A percentile compares a stretch with the other conserved stretches of the same genome.
Conservation (phyloP, 2,329 filamentous ascomycete genomes). For the Fusarium lyarnte region DNA sequence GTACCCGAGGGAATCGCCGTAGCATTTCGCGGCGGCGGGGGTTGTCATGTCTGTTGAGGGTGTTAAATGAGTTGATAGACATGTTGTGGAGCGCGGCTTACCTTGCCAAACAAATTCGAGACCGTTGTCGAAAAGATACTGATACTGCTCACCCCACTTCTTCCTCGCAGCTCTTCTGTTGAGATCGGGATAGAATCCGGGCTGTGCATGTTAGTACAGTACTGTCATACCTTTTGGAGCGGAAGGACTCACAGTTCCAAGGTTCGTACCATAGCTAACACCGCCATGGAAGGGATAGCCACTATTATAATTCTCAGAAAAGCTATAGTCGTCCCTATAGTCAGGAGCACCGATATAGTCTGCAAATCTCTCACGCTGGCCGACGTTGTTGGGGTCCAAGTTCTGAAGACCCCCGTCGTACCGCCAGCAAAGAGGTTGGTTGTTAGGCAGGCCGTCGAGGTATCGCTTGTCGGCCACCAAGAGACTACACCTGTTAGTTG, state of each 20-base stretch:
- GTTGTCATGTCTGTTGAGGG: background rate
- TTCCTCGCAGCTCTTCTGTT: background rate
- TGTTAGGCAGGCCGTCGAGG: background rate
- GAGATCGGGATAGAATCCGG: background rate
- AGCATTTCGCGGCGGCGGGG: background rate
- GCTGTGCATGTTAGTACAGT: background rate
- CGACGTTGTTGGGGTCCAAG: background rate
- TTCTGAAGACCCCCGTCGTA: background rate
- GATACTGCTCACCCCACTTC: slow-evolving; percentile 1
- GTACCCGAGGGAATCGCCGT: background rate
- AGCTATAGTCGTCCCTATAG: background rate
- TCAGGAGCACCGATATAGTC: background rate
- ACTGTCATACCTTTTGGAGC: rapidly evolving
- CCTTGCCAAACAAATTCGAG: slow-evolving; percentile 8
- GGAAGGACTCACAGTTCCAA: background rate
- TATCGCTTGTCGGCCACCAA: background rate
- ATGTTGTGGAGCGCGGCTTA: no score
- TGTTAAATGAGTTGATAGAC: background rate
- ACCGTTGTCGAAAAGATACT: background rate
- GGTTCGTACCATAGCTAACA: background rate
- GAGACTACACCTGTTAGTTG: background rate
- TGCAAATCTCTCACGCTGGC: background rate
- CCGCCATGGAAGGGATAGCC: background rate
- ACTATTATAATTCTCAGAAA: background rate
- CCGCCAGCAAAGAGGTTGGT: background rate